Conservation (phyloP, 2,329 filamentous ascomycete species). For the Paecilomyces fulvus region DNA sequence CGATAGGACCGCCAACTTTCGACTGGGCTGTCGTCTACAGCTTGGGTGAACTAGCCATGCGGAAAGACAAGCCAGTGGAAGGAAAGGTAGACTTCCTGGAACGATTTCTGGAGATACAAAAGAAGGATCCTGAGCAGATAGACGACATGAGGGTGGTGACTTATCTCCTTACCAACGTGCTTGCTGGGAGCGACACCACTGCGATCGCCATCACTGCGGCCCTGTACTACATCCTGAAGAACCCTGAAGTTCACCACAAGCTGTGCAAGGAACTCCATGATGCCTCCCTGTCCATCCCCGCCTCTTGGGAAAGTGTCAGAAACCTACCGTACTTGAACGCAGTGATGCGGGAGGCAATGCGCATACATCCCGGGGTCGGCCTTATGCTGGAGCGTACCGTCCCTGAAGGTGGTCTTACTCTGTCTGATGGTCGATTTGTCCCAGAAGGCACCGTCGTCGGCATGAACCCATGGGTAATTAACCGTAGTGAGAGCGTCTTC, state of each 20-base stretch:
- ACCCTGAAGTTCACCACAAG: conserved; percentile 13
- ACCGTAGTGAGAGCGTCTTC: conserved; percentile 13
- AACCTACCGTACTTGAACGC: conserved; percentile 6
- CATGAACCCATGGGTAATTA: conserved; percentile 19
- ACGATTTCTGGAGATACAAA: conserved; percentile 10
- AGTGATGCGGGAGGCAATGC: conserved; percentile 9
- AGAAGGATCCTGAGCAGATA: conserved; percentile 12
- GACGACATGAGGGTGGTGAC: conserved; percentile 10
- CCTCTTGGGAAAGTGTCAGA: conserved; percentile 4
- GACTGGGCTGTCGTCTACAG: conserved; percentile 6
- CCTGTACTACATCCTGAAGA: conserved; percentile 22
- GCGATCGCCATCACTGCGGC: conserved; percentile 23
- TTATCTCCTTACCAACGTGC: conserved; percentile 16
- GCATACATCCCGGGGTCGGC: conserved; percentile 8
- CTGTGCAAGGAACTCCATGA: conserved; percentile 16
- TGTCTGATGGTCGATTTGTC: conserved; percentile 14
- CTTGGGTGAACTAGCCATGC: conserved; percentile 4
- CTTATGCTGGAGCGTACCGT: conserved; percentile 9
- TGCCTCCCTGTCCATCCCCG: conserved; percentile 8
- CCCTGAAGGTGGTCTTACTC: conserved; percentile 5
- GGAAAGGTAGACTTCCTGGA: conserved; percentile 12
- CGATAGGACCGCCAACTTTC: conserved; percentile 5
- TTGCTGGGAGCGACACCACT: conserved; percentile 27
- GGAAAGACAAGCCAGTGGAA: not conserved
- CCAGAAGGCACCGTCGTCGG: conserved; percentile 19